Evolutionary conservation across 1,284 basidiomycete species (phyloP).

Genomic region (Porodaedalea pini): DNA sequence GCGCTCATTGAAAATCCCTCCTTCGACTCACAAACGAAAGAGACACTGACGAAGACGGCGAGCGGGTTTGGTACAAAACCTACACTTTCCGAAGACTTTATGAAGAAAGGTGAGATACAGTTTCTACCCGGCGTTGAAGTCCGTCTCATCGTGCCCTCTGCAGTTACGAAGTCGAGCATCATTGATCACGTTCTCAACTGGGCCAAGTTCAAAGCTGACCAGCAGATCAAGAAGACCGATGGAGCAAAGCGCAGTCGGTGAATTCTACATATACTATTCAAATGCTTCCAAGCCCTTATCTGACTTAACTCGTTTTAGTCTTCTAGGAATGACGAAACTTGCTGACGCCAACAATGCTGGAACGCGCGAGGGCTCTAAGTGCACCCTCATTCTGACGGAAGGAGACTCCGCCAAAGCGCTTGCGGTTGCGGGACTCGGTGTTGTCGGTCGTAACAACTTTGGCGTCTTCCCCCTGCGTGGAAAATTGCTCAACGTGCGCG

Average conservation of each 20-base stretch:
- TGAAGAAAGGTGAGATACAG: constrained; percentile 81
- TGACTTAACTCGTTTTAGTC: constrained; percentile 38
- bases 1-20: constrained; percentile 96
- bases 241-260: constrained; percentile 88
- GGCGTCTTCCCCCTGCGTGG: constrained; percentile 98
- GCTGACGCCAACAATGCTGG: constrained; percentile 99
- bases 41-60: constrained; percentile 85
- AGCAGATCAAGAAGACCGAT: constrained; percentile 94
- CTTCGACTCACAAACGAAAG: constrained; percentile 99
- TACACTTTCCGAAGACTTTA: constrained; percentile 82
- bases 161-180: constrained; percentile 88
- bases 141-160: neutral
- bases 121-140: constrained; percentile 4
- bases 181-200: constrained; percentile 92
- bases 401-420: constrained; percentile 99
- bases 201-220: constrained; percentile 97
- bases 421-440: constrained; percentile 90
- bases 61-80: constrained; percentile 93
- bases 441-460: constrained; percentile 95
- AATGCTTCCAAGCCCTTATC: neutral
- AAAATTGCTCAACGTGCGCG: constrained; percentile 96
- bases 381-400: constrained; percentile 97
- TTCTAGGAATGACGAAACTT: constrained; percentile 90
- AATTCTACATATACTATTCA: constrained; percentile 24
- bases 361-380: constrained; percentile 74